phyloP scores from a whole-genome alignment of 345 rosid genomes.

The Eucalyptus pumila region DNA sequence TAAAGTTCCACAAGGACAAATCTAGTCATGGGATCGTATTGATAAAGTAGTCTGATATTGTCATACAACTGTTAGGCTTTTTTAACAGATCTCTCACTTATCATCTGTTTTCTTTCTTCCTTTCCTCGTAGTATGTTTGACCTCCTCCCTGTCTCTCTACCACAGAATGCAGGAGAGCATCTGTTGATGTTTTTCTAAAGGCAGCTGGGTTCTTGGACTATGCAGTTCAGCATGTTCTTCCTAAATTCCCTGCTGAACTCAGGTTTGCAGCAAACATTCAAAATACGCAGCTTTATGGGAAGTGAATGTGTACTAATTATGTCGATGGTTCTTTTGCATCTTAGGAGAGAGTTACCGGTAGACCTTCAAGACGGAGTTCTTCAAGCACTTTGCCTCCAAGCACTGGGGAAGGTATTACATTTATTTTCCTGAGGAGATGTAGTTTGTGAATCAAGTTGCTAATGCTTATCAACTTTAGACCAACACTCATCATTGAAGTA shows the following conservation, averaged over 20 bases:
- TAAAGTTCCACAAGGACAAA: not conserved
- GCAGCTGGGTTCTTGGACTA: slow-evolving; percentile 97
- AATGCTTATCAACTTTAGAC: not conserved
- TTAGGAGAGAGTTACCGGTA: slow-evolving; percentile 82
- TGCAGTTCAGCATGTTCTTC: slow-evolving; percentile 83
- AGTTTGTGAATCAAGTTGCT: not conserved
- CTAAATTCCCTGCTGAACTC: slow-evolving; percentile 61
- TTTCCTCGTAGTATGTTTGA: not conserved
- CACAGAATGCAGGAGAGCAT: slow-evolving; percentile 72
- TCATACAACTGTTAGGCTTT: not conserved
- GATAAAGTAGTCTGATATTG: not conserved
- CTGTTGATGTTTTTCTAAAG: slow-evolving; percentile 85
- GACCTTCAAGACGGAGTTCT: slow-evolving; percentile 91
- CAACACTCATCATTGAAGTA: not conserved
- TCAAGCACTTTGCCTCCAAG: slow-evolving; percentile 86
- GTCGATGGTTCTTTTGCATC: not conserved
- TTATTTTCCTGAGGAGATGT: not conserved
- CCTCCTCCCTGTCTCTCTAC: not conserved
- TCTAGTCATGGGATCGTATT: not conserved
- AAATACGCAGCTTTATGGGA: not conserved
- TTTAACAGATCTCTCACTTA: not conserved
- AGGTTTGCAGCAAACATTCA: slow-evolving; percentile 30
- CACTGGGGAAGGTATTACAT: slow-evolving; percentile 75
- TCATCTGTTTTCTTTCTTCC: not conserved
- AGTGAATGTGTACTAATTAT: not conserved